Evolutionary conservation across 2,329 filamentous ascomycete genomes (phyloP).

Genomic region (Fusarium circinatum): DNA sequence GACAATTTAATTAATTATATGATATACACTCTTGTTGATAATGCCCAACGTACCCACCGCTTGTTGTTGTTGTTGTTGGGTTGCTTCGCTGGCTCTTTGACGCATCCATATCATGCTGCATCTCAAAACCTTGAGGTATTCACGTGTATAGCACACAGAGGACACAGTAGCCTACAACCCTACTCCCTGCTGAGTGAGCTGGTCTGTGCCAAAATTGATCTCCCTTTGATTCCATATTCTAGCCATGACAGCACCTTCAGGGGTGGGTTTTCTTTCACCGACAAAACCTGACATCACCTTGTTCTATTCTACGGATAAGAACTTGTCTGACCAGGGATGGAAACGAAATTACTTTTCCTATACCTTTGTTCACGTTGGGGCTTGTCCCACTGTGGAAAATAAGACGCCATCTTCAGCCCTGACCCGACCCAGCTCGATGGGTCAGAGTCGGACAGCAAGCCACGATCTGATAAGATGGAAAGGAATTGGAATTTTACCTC

Average conservation of each 20-base stretch:
- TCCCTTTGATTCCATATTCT: constrained; percentile 15
- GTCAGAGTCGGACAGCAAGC: constrained; percentile 22
- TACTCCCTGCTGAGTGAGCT: constrained; percentile 12
- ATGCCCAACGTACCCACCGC: constrained; percentile 6
- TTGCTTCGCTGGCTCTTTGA: constrained; percentile 8
- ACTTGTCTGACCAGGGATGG: constrained; percentile 6
- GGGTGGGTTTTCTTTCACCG: constrained; percentile 31
- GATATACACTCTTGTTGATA: not conserved
- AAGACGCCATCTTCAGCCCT: constrained; percentile 18
- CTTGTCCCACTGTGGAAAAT: constrained; percentile 8
- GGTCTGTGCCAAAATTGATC: constrained; percentile 20
- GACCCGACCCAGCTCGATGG: constrained; percentile 34
- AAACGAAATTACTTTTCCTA: constrained; percentile 16
- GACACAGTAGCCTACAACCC: constrained; percentile 17
- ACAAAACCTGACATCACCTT: constrained; percentile 13
- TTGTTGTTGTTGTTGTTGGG: constrained; percentile 5
- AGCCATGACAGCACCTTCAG: not conserved
- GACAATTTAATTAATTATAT: not conserved
- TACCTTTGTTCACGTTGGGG: not conserved
- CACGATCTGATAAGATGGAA: constrained; percentile 46
- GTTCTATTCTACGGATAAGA: not conserved
- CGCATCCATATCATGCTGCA: constrained; percentile 9
- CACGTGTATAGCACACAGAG: not conserved
- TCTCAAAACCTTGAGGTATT: not conserved
- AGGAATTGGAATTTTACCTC: constrained; percentile 24